Conservation (phyloP, 2,329 filamentous ascomycete genomes). For the Septoria petroselini region DNA sequence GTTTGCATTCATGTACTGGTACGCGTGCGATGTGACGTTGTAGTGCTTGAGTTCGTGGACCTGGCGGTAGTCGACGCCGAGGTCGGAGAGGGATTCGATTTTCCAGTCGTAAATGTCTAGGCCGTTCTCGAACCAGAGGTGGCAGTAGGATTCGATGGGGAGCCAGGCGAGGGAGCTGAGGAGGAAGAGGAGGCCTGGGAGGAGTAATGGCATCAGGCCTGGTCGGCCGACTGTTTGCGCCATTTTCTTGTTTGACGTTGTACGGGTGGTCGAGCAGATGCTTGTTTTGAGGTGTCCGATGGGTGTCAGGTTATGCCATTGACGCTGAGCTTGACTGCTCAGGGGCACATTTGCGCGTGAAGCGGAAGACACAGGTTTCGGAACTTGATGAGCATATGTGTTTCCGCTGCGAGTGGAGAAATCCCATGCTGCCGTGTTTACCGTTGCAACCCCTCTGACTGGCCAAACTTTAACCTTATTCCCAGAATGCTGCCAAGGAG, state of each 20-base stretch:
- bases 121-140: slow-evolving; percentile 16
- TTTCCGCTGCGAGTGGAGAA: not conserved
- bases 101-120: slow-evolving; percentile 16
- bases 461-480: slow-evolving; percentile 12
- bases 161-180: slow-evolving; percentile 14
- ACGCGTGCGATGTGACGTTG: slow-evolving; percentile 19
- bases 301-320: too few species aligned
- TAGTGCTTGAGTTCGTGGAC: slow-evolving; percentile 28
- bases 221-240: not conserved
- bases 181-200: slow-evolving; percentile 18
- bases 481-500: not conserved
- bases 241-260: too few species aligned
- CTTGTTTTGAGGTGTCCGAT: too few species aligned
- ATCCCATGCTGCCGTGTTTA: slow-evolving; percentile 8
- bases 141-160: slow-evolving; percentile 17
- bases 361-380: too few species aligned
- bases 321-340: not conserved
- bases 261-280: too few species aligned
- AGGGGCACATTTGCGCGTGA: too few species aligned
- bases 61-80: slow-evolving; percentile 27
- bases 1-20: slow-evolving; percentile 15
- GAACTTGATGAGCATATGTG: slow-evolving; percentile 2
- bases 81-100: slow-evolving; percentile 24
- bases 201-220: slow-evolving; percentile 6
- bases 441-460: slow-evolving; percentile 10